phyloP scores from a whole-genome alignment of 1,284 basidiomycete species.

The Thecaphora frezii region DNA sequence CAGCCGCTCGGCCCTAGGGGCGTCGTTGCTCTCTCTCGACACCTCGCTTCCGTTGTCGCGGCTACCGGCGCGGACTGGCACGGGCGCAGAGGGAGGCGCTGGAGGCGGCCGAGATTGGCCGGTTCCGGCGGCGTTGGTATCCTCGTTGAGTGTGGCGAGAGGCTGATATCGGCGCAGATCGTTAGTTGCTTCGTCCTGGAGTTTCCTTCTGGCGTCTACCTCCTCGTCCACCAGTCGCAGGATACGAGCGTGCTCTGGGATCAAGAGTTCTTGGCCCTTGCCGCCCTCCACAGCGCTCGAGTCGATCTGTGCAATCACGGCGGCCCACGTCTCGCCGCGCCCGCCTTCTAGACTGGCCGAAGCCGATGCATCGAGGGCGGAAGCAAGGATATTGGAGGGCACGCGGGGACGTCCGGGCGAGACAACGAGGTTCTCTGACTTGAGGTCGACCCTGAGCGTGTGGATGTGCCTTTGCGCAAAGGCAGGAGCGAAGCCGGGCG shows the following conservation, averaged over 20 bases:
- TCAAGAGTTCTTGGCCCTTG: constrained; percentile 15
- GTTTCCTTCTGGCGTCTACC: constrained; percentile 1
- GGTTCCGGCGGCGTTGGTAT: no score
- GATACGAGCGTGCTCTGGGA: constrained; percentile 41
- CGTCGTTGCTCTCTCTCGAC: no score
- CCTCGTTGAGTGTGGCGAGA: no score
- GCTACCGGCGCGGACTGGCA: no score
- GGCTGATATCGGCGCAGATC: no score
- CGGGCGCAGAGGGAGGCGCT: no score
- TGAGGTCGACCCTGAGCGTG: constrained; percentile 32
- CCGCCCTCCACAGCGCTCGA: background rate
- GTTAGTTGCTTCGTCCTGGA: background rate
- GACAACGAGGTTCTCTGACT: constrained; percentile 33
- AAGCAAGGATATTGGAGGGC: constrained; percentile 22
- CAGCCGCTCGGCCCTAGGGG: background rate
- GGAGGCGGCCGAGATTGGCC: no score
- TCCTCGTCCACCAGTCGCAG: constrained; percentile 21
- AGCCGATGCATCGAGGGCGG: constrained; percentile 29
- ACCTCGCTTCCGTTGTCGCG: no score
- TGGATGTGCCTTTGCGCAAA: constrained; percentile 13
- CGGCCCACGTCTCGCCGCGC: constrained; percentile 25
- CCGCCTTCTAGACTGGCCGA: constrained; percentile 13
- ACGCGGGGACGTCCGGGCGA: constrained; percentile 20
- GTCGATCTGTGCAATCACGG: constrained; percentile 14
- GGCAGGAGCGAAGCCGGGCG: constrained; percentile 17